Percentiles rank a stretch among this genome's conserved stretches.
phyloP scores from a whole-genome alignment of 2,329 filamentous ascomycete species.

The Beauveria sp. region DNA sequence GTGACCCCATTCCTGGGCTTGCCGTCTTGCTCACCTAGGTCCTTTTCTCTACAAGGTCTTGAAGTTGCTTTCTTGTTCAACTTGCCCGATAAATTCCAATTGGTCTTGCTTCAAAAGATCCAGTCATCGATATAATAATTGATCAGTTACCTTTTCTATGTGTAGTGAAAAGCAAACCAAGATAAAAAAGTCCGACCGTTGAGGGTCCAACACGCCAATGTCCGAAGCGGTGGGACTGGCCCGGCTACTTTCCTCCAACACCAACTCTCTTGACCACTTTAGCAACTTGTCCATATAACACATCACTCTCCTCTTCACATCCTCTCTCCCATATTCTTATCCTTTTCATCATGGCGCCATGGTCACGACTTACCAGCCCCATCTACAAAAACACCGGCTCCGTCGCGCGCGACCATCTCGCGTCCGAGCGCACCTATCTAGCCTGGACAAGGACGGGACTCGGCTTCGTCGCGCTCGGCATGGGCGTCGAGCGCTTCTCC shows the following conservation, averaged over 20 bases:
- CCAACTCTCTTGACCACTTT: background rate
- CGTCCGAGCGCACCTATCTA: slow-evolving; percentile 20
- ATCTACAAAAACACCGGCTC: background rate
- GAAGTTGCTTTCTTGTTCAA: no score
- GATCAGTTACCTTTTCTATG: no score
- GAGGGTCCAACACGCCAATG: background rate
- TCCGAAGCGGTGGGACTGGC: background rate
- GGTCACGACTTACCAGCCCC: background rate
- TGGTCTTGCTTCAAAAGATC: no score
- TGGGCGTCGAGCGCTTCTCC: slow-evolving; percentile 39
- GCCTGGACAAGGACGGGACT: slow-evolving; percentile 45
- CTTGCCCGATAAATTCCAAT: no score
- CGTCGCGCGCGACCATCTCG: background rate
- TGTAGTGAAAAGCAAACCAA: no score
- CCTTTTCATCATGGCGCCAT: background rate
- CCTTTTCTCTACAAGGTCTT: no score
- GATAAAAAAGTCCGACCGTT: no score
- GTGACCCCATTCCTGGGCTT: no score
- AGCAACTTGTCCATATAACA: background rate
- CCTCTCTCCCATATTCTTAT: background rate
- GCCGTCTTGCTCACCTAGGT: no score
- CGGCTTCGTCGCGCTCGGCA: slow-evolving; percentile 43
- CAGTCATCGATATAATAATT: no score
- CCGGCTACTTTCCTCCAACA: background rate
- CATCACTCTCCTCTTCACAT: background rate